phyloP scores from a whole-genome alignment of 1,139 yeast genomes.

The Debaryomycetaceae sp. region DNA sequence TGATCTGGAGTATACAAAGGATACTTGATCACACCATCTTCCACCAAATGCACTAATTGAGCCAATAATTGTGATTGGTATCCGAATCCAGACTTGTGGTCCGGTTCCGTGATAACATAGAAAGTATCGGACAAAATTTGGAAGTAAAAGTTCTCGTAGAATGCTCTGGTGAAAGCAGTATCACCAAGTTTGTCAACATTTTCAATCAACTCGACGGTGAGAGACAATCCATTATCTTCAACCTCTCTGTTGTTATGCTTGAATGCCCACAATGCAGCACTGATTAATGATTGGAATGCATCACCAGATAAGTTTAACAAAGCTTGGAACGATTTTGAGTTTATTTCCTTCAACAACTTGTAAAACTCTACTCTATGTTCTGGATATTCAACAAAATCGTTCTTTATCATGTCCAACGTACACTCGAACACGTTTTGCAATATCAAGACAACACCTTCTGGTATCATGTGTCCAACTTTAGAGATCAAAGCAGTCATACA shows the following conservation, averaged over 20 bases:
- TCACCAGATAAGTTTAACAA: constrained; percentile 85
- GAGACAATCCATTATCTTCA: constrained; percentile 78
- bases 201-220: constrained; percentile 70
- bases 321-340: constrained; percentile 81
- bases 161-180: constrained; percentile 77
- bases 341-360: constrained; percentile 81
- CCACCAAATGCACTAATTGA: constrained; percentile 79
- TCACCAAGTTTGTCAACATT: constrained; percentile 78
- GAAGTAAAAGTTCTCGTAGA: constrained; percentile 85
- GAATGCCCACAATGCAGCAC: constrained; percentile 97
- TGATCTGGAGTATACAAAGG: constrained; percentile 74
- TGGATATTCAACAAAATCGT: constrained; percentile 94
- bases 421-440: constrained; percentile 91
- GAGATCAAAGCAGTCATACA: constrained; percentile 89
- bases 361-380: constrained; percentile 97
- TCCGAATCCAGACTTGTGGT: constrained; percentile 94
- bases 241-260: constrained; percentile 96
- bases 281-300: constrained; percentile 86
- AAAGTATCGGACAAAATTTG: constrained; percentile 89
- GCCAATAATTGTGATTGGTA: constrained; percentile 84
- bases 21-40: constrained; percentile 65
- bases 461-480: constrained; percentile 83
- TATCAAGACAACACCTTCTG: constrained; percentile 85
- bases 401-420: constrained; percentile 91
- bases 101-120: constrained; percentile 92